Evolutionary conservation across 306 rosid genomes (phyloP).

Genomic region (Prunus campanulata): DNA sequence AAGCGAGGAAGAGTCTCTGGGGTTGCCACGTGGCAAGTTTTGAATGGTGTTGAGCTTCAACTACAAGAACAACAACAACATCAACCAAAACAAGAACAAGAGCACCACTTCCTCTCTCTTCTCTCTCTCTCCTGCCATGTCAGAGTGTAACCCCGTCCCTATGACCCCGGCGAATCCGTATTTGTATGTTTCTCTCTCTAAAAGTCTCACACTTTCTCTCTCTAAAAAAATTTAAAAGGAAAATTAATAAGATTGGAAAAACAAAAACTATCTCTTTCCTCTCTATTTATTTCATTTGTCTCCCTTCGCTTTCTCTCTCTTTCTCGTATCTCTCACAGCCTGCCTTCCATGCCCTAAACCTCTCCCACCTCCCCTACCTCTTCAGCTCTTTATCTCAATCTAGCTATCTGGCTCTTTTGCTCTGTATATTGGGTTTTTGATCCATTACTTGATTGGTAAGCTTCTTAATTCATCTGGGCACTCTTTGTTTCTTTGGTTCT

Average conservation of each 20-base stretch:
- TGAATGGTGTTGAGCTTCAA: constrained; percentile 48
- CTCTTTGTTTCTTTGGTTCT: constrained; percentile 15
- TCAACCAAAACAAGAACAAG: constrained; percentile 18
- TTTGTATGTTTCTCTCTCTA: constrained; percentile 42
- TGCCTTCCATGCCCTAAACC: constrained; percentile 70
- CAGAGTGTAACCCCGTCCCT: constrained; percentile 91
- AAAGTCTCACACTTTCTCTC: constrained; percentile 28
- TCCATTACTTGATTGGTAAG: constrained; percentile 54
- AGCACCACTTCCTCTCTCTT: constrained; percentile 6
- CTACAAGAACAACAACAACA: constrained; percentile 30
- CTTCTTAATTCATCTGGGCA: constrained; percentile 39
- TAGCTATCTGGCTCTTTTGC: constrained; percentile 35
- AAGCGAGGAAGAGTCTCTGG: constrained; percentile 18
- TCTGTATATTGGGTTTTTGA: constrained; percentile 40
- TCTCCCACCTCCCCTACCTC: constrained; percentile 15
- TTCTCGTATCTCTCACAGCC: constrained; percentile 44
- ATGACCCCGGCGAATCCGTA: constrained; percentile 93
- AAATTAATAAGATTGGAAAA: constrained; percentile 27
- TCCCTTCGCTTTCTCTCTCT: constrained; percentile 55
- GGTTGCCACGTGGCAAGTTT: constrained; percentile 48
- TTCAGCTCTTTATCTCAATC: constrained; percentile 26
- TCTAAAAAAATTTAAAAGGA: constrained; percentile 35
- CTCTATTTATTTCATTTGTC: constrained; percentile 50
- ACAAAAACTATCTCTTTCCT: constrained; percentile 38
- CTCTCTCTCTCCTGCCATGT: constrained; percentile 73